phyloP scores from a whole-genome alignment of 768 basidiomycete genomes.

The Pleurotus platypus region DNA sequence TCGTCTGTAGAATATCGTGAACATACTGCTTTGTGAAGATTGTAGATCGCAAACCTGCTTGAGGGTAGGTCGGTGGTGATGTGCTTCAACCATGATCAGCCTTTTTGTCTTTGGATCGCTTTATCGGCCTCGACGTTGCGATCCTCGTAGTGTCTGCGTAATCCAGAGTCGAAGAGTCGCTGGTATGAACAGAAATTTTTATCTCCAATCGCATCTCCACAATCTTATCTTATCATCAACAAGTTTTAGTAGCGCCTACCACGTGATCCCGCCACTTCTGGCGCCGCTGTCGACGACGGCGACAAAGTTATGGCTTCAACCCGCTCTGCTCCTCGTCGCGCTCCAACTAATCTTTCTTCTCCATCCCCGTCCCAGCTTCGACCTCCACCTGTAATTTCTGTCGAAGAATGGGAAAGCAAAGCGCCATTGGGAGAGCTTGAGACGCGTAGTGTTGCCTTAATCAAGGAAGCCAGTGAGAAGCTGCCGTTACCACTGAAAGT shows the following conservation, averaged over 20 bases:
- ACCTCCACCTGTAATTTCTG: slow-evolving; percentile 45
- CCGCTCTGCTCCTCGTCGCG: slow-evolving; percentile 8
- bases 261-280: no score
- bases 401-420: slow-evolving; percentile 91
- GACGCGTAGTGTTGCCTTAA: slow-evolving; percentile 54
- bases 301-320: slow-evolving; percentile 6
- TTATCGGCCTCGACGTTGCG: background rate
- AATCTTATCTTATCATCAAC: background rate
- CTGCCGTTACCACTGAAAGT: slow-evolving; percentile 77
- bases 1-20: slow-evolving; percentile 48
- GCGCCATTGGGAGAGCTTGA: slow-evolving; percentile 74
- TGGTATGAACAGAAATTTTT: background rate
- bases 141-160: background rate
- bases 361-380: slow-evolving; percentile 29
- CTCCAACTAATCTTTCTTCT: slow-evolving; percentile 11
- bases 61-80: slow-evolving; percentile 79
- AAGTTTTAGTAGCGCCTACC: background rate
- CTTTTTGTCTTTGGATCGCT: background rate
- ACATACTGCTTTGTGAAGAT: background rate
- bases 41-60: slow-evolving; percentile 60
- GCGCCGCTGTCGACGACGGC: no score
- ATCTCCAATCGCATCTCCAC: background rate
- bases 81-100: slow-evolving; percentile 33
- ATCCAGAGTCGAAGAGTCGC: background rate
- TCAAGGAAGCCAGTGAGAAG: slow-evolving; percentile 59